Conservation (phyloP, 805 yeast species). For the Huiozyma sinensis region DNA sequence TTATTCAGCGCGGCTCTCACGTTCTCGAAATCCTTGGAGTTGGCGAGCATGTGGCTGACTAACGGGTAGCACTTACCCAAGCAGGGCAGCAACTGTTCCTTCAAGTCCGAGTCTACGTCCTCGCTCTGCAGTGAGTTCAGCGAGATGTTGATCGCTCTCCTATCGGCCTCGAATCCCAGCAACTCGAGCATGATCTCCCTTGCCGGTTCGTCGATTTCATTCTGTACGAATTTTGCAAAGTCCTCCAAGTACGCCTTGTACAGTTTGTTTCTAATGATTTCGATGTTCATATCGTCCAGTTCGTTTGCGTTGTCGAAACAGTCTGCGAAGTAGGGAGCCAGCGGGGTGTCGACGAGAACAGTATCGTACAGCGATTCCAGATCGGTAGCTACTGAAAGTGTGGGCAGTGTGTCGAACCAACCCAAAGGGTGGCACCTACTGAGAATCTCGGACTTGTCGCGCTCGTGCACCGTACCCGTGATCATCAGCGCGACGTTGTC, state of each 20-base stretch:
- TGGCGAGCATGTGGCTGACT: conserved; percentile 53
- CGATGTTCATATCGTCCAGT: conserved; percentile 91
- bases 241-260: conserved; percentile 91
- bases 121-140: conserved; percentile 60
- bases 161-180: conserved; percentile 86
- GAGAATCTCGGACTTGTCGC: conserved; percentile 81
- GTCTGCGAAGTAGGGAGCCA: conserved; percentile 91
- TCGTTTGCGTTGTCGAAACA: conserved; percentile 78
- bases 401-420: conserved; percentile 96
- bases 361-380: conserved; percentile 86
- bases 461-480: conserved; percentile 92
- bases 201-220: conserved; percentile 62
- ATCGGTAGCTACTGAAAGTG: conserved; percentile 89
- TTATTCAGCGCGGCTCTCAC: conserved; percentile 54
- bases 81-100: conserved; percentile 68
- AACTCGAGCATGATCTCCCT: conserved; percentile 68
- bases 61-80: conserved; percentile 74
- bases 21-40: conserved; percentile 74
- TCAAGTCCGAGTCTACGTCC: conserved; percentile 53
- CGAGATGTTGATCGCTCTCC: conserved; percentile 84
- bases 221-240: conserved; percentile 54
- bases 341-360: conserved; percentile 90
- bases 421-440: conserved; percentile 94
- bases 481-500: conserved; percentile 94
- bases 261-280: conserved; percentile 80